Base-by-base conservation (phyloP, 1,284 basidiomycete genomes). In the Ustilago shanxiensis region DNA sequence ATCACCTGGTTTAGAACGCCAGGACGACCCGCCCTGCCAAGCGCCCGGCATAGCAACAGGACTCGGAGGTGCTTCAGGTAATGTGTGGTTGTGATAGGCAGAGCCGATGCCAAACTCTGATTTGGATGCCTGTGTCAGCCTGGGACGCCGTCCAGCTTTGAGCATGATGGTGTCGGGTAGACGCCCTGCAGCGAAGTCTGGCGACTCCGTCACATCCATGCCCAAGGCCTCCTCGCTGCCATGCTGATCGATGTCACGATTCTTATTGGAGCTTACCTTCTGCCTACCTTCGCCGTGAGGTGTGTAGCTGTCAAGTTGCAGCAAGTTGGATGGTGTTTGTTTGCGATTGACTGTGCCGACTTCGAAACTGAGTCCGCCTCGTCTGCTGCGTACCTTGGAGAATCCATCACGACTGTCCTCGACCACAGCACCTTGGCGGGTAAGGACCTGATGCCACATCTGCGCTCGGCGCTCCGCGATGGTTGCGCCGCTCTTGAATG, bases 21-120 rank as follows among this genome's bases (percentile, higher is more conserved):
- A 79, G 8, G 71, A 65, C 7, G 62, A 63, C 14, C 80, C 79
- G 18, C 74, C 79, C 1, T 69, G 77, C 80, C 79, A 85, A 1
- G 76, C 81, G n/a, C 83, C 83, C 0, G 83, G 83, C 83, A 85
- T 85, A 4, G 72, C 81, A 8, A 85, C 58, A 6, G 83, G 83
- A 33, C 79, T 80, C 2, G 82, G 79, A 49, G 83, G 83, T 3
- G 80, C 73, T 14, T 83, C 80, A 14, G 72, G 76, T 3, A 76
- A 64, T 4, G 50, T 69, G 13, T 63, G 56, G 9, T 60, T 39
- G 45, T 69, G 65, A 24, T 51, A 74, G 1, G 75, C 50, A 3
- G 81, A 83, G 24, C 75, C 80, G n/a, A 64, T 51, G 13, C 79
- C 80, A 14, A 72, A 81, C 24, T 76, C 75, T n/a, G 68, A 66